Percentiles rank a stretch among this genome's conserved stretches.
These are phyloP conservation scores for Talaromyces sp. DNA, from an alignment of 2,329 filamentous ascomycete species.

Conservation along the genomic window DNA sequence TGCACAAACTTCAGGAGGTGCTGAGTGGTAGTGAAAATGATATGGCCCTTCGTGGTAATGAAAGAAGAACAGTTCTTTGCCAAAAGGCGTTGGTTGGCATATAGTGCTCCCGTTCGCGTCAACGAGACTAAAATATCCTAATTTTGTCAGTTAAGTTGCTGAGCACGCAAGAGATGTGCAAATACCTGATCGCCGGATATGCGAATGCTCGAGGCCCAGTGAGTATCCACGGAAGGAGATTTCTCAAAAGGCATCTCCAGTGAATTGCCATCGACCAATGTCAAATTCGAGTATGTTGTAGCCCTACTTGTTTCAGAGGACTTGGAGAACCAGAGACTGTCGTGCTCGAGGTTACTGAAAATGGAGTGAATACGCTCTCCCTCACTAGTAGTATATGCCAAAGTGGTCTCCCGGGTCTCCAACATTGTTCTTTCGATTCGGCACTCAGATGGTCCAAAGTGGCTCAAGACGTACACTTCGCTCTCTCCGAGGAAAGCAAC, in stretches of 20 bases:
- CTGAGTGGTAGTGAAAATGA: constrained; percentile 88
- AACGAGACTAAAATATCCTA: constrained; percentile 58
- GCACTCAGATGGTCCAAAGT: constrained; percentile 24
- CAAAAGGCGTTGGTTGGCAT: constrained; percentile 67
- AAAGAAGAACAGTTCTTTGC: constrained; percentile 92
- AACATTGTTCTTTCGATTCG: constrained; percentile 28
- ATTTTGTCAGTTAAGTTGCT: constrained; percentile 14
- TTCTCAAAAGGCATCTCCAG: constrained; percentile 24
- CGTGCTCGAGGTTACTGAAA: constrained; percentile 30
- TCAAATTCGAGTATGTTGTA: constrained; percentile 17
- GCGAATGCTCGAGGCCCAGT: constrained; percentile 32
- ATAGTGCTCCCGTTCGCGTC: constrained; percentile 70
- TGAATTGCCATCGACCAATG: constrained; percentile 10
- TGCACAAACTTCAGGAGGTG: constrained; percentile 95
- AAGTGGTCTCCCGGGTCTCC: constrained; percentile 26
- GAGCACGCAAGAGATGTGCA: neutral
- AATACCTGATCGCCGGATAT: constrained; percentile 37
- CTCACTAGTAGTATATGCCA: constrained; percentile 26
- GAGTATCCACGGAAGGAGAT: constrained; percentile 30
- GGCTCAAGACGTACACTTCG: constrained; percentile 39
- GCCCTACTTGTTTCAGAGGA: constrained; percentile 19
- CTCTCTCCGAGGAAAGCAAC: constrained; percentile 42
- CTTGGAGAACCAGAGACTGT: constrained; percentile 34
- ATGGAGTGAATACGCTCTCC: constrained; percentile 32
- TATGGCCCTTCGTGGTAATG: constrained; percentile 69